Evolutionary conservation across 2,329 filamentous ascomycete species (phyloP), one percentile per base, ranked within the genome.

Genomic region (Phyllosticta citriasiana): DNA sequence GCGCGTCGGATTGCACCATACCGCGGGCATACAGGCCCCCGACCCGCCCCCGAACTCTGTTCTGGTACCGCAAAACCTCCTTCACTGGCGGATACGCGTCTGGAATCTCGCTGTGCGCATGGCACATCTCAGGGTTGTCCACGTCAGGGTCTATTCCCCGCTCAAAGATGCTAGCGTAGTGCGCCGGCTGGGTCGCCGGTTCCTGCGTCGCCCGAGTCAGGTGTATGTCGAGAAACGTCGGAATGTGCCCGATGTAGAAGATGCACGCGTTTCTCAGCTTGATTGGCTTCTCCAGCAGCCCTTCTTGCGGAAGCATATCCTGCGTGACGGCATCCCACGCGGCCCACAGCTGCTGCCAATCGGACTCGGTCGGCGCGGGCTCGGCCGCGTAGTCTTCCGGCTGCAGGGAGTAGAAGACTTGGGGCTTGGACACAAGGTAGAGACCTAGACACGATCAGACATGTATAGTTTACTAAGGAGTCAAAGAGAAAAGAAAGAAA

Each of bases 121-220:
- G 94, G 70, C 93, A 97, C 56, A 88, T 77, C 68, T 91, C 86
- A 0, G 94, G 94, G 69, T 99, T 88, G 68, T 99, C 92, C 16
- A 99, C 94, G 70, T 99, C 94, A 0, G 94, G 94, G 71, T 99
- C 94, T 70, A 99, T 93, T 33, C 94, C 94, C 60, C 94, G 83
- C 76, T 99, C 93, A 66, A 99, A 99, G 60, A 97, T 96, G 47
- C 80, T 73, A 61, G 80, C 80, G 72, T 88, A 97, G 63, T 80
- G 79, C 1, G 77, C 79, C 0, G 93, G 92, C 56, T 91, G 82
- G 0, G 89, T 93, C 0, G 84, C 80, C 22, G 82, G 76, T 16
- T 79, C 76, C 9, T 79, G 78, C 1, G 88, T 89, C 0, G 87
- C 87, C 73, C 91, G 90, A 62, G 85, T 87, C 60, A 97, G 76